Conservation (phyloP, 257 asterid species). For the Forsythia viridissima region DNA sequence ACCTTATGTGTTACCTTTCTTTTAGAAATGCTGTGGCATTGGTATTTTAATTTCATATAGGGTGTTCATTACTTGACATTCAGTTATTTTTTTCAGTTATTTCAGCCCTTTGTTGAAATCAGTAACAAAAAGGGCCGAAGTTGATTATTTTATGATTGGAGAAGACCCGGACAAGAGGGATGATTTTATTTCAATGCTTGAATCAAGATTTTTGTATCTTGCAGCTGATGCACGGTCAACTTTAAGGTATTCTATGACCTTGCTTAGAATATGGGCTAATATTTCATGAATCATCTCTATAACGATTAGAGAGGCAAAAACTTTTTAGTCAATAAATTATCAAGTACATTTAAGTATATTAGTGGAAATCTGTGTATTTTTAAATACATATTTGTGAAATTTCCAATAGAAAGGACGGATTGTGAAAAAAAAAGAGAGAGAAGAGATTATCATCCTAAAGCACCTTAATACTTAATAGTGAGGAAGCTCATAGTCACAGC, state of each 20-base stretch:
- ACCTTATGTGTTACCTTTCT: background rate
- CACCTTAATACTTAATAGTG: background rate
- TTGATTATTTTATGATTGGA: conserved; percentile 66
- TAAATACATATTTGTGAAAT: background rate
- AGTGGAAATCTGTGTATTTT: too few relatives aligned
- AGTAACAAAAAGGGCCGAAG: conserved; percentile 52
- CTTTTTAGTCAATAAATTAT: conserved; percentile 5
- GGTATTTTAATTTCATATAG: background rate
- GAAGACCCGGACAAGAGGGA: conserved; percentile 91
- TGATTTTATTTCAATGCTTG: conserved; percentile 71
- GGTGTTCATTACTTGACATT: background rate
- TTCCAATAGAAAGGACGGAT: background rate
- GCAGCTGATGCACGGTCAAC: conserved; percentile 97
- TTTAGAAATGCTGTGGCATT: background rate
- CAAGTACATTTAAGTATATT: background rate
- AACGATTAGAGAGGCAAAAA: background rate
- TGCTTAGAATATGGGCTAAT: conserved; percentile 4
- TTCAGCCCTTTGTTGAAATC: conserved; percentile 96
- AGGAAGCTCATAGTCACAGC: conserved; percentile 4
- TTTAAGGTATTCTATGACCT: conserved; percentile 58
- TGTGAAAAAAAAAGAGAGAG: background rate
- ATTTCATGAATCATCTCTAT: conserved; percentile 8
- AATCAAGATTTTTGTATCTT: conserved; percentile 84
- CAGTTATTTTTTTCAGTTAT: conserved; percentile 56
- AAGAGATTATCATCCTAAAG: background rate